Base-by-base conservation (phyloP, 148 eudicot species). In the Simmondsia chinensis region DNA sequence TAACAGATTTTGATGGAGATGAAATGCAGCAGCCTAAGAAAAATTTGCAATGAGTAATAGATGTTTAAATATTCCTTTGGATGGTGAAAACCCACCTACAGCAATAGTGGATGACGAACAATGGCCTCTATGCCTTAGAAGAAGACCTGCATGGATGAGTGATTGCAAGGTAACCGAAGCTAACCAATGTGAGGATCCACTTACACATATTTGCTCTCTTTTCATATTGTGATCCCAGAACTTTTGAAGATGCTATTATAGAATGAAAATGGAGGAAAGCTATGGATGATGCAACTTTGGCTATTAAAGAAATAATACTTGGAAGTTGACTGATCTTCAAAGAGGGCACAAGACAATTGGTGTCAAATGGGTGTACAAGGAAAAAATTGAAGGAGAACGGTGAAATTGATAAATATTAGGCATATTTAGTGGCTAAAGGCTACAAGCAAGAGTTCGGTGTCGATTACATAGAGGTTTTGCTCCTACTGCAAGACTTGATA, bases 161-260 rank as follows among this genome's bases (percentile, higher is more conserved):
- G n/a, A n/a, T n/a, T n/a, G n/a, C n/a, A n/a, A n/a, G n/a, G n/a
- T n/a, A n/a, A n/a, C n/a, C n/a, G n/a, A n/a, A n/a, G n/a, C n/a
- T n/a, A n/a, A n/a, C n/a, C n/a, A n/a, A n/a, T n/a, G n/a, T n/a
- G n/a, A n/a, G n/a, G n/a, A n/a, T n/a, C n/a, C n/a, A n/a, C n/a
- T n/a, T n/a, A n/a, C n/a, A n/a, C n/a, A n/a, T n/a, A n/a, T 62
- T 62, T 54, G 55, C 54, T 11, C 11, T 62, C 9, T 62, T 62
- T 29, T 38, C 31, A 30, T 13, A 49, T 39, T 34, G 55, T 30
- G 46, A 56, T 31, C 69, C 63, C 19, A 44, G 33, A 8, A 49
- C 11, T 3, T 64, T 37, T 33, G 47, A 48, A 37, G 36, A 19
- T 9, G 58, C 38, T 23, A 29, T 37, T 11, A 54, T 54, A 48